Conservation (phyloP, 768 basidiomycete genomes). For the Nidularia pulvinata region DNA sequence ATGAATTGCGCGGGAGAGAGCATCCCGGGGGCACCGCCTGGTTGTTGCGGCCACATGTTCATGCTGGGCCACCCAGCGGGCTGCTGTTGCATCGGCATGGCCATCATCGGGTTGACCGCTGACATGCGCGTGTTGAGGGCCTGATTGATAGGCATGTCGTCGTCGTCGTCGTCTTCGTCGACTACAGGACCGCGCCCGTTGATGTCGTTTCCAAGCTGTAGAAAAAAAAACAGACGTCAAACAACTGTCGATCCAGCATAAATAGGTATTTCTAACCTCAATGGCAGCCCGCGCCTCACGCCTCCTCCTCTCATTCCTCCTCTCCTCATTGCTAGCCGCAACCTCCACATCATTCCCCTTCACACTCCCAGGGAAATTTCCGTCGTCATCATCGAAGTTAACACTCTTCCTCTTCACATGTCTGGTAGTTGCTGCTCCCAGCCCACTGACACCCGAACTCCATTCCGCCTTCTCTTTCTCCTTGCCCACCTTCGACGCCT, state of each 20-base stretch:
- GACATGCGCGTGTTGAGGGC: conserved; percentile 37
- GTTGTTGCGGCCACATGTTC: conserved; percentile 22
- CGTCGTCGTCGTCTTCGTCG: conserved; percentile 53
- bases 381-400: conserved; percentile 60
- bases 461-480: conserved; percentile 17
- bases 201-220: conserved; percentile 86
- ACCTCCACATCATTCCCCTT: conserved; percentile 9
- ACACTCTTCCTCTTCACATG: conserved; percentile 64
- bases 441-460: conserved; percentile 32
- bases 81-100: conserved; percentile 31
- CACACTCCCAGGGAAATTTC: conserved; percentile 7
- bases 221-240: neutral
- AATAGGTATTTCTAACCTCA: conserved; percentile 55
- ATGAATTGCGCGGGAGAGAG: conserved; percentile 42
- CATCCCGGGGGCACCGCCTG: conserved; percentile 26
- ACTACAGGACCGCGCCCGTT: conserved; percentile 72
- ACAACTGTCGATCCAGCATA: neutral
- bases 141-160: conserved; percentile 47
- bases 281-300: conserved; percentile 87
- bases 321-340: conserved; percentile 32
- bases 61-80: conserved; percentile 13
- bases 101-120: conserved; percentile 44
- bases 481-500: conserved; percentile 9
- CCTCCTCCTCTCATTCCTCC: conserved; percentile 72
- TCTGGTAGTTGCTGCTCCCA: conserved; percentile 10